Evolutionary conservation across 2,329 filamentous ascomycete genomes (phyloP), one percentile per base, ranked within the genome.

Genomic region (Aspergillus sp.): DNA sequence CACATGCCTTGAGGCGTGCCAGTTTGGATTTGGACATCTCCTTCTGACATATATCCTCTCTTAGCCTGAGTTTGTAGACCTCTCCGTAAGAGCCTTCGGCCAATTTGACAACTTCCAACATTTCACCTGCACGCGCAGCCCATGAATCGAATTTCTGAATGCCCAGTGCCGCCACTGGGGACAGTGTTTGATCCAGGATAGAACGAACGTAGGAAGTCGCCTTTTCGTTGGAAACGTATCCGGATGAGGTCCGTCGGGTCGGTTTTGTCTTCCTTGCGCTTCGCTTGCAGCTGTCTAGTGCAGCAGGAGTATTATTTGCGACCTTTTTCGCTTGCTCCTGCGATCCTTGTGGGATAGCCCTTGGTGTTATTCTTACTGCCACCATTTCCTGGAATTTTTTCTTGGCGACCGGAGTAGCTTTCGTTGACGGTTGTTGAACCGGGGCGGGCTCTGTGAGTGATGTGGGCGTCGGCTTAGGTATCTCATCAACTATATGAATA

Each of bases 1-100:
- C 72, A 44, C 76, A 74, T 1, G 70, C 73, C 62, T 56, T 76
- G 55, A 71, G 66, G 65, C 67, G 78, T 51, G 61, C 77, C 62
- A 62, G 70, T 61, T 65, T 76, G 7, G 69, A 73, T 57, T 72
- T 74, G 5, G 71, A 76, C 19, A 76, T 71, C 6, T 66, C 66
- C 8, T 68, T 66, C 19, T 69, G 69, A 40, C 68, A 71, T 17
- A 71, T 56, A 47, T 76, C 70, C 23, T 75, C 71, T 11, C 71
- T 70, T n/a, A 78, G 52, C 17, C 79, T 59, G 23, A 87, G 73
- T 12, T 85, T 83, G 68, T 87, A 88, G 3, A 89, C 86, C 66
- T 88, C 85, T 54, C 84, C 84, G 66, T 86, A 89, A 1, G 85
- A 87, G 2, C 86, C 86, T 69, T 89, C 86, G 8, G 85, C 85